Conservation (phyloP, 2,329 filamentous ascomycete genomes). For the Diaporthe ampelina region DNA sequence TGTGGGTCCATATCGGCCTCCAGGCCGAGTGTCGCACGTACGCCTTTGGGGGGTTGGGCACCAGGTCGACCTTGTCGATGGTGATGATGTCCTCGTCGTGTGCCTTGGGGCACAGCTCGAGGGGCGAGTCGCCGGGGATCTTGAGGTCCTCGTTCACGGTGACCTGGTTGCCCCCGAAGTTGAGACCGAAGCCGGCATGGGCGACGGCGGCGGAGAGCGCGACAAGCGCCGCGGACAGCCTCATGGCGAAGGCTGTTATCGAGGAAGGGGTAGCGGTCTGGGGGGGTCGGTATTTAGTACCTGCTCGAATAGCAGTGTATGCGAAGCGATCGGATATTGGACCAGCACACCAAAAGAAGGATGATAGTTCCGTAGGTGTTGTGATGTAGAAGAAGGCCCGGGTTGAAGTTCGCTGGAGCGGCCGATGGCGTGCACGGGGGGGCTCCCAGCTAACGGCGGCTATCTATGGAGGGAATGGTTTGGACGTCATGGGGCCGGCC, state of each 20-base stretch:
- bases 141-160: conserved; percentile 67
- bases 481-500: conserved; percentile 38
- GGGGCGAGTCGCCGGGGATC: conserved; percentile 88
- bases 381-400: conserved; percentile 2
- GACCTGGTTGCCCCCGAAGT: conserved; percentile 62
- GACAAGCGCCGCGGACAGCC: conserved; percentile 58
- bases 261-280: neutral
- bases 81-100: conserved; percentile 78
- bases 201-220: conserved; percentile 62
- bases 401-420: neutral
- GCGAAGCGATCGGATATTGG: neutral
- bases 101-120: conserved; percentile 80
- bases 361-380: neutral
- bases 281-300: neutral
- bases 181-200: conserved; percentile 58
- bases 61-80: conserved; percentile 84
- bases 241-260: conserved; percentile 51
- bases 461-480: conserved; percentile 26
- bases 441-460: conserved; percentile 33
- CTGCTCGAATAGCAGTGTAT: neutral
- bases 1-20: neutral
- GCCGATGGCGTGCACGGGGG: conserved; percentile 4
- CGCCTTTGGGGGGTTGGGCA: conserved; percentile 89
- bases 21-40: conserved; percentile 63
- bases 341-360: neutral